phyloP scores from a whole-genome alignment of 306 rosid genomes.

The Malus orientalis region DNA sequence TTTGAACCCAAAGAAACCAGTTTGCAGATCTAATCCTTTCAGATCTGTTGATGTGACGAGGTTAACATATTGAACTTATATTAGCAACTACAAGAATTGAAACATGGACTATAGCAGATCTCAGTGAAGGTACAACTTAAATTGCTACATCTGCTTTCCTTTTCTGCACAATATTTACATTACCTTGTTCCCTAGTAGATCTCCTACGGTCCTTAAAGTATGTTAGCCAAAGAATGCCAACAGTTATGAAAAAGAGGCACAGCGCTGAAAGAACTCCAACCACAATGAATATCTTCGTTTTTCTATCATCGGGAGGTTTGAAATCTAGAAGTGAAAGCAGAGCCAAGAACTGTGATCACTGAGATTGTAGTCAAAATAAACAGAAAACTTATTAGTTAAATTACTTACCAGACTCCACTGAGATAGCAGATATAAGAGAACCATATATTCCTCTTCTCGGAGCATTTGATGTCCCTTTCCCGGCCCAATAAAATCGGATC shows the following conservation, averaged over 20 bases:
- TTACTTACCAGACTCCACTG: conserved; percentile 49
- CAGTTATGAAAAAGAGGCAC: neutral
- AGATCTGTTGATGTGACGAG: conserved; percentile 16
- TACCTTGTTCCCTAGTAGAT: conserved; percentile 18
- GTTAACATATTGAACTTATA: neutral
- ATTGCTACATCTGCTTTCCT: neutral
- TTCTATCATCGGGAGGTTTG: neutral
- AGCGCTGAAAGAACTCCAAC: neutral
- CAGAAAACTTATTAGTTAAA: neutral
- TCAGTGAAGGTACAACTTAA: neutral
- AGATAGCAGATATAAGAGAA: conserved; percentile 54
- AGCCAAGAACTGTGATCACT: neutral
- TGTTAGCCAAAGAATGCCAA: conserved; percentile 14
- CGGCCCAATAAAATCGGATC: conserved; percentile 57
- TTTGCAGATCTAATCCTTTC: conserved; percentile 22
- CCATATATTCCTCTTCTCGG: conserved; percentile 47
- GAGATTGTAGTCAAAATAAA: neutral
- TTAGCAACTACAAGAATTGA: neutral
- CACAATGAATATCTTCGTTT: neutral
- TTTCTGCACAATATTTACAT: neutral
- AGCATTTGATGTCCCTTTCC: conserved; percentile 44
- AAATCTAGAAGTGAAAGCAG: conserved; percentile 9
- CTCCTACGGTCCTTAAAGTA: neutral
- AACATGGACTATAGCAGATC: neutral
- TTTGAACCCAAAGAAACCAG: conserved; percentile 30